Base-by-base conservation (phyloP, 306 rosid species). In the Castanea mollissima region DNA sequence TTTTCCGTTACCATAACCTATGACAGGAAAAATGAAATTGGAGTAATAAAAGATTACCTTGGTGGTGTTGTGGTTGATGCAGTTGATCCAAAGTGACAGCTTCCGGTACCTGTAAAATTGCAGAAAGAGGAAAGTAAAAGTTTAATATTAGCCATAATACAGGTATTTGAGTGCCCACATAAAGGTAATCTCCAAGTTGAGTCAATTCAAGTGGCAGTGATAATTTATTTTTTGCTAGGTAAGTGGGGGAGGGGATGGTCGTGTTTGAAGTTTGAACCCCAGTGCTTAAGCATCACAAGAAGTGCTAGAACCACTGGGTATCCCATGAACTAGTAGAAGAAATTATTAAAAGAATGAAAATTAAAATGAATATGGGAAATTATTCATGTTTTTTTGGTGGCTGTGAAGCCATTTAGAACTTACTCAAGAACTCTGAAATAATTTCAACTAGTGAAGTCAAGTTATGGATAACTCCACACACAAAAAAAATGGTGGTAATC, bases 71-170 rank as follows among this genome's bases (percentile, higher is more conserved):
- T 51, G 62, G 94, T n/a, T 51, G 94, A 86, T 80, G 91, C 38
- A 8, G 46, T 41, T 49, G 54, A 49, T 49, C 16, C 15, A 52
- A 18, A 95, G 76, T 14, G 90, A 76, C 99, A 95, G 78, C 55
- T 89, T 25, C 97, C 96, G 49, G 5, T 85, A 81, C 97, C 97
- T 92, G 91, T 81, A 75, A 69, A 51, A 59, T 78, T 76, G 21
- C 74, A 83, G 74, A 77, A 44, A 25, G 9, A 64, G 78, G 57
- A 12, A 49, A 52, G 16, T 75, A 79, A 38, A 75, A 38, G 73
- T 69, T 77, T 81, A 63, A 84, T 60, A 76, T 16, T 13, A 64
- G 7, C 7, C 70, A 15, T 64, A 31, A 2, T 29, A 64, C 15
- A 31, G 38, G 69, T 15, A 21, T 12, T 49, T 49, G 54, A 49